Base-by-base conservation (phyloP, 768 basidiomycete genomes). In the Lentinula sp. region DNA sequence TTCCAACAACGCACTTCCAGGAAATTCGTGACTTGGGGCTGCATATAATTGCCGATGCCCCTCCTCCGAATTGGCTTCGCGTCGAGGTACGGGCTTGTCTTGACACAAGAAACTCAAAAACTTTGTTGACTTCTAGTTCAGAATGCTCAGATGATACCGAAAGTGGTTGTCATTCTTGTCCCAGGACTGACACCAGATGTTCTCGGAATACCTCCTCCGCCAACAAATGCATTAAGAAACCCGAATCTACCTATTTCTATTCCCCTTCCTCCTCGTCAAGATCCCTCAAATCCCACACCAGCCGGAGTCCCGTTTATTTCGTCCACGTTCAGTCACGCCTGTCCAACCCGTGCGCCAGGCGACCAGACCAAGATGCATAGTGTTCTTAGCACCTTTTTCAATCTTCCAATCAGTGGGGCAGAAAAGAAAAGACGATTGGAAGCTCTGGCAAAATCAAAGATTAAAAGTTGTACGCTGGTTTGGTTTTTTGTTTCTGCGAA, bases 341-440 rank as follows among this genome's bases (percentile, higher is more conserved):
- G 91, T 64, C 96, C 95, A 0, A 95, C 95, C 0, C 85, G 89
- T 18, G 95, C 95, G 0, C 95, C 95, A 0, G 97, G 96, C 0
- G 96, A 98, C 65, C 80, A 81, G 57, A 87, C 81, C 39, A 80
- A 86, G 46, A 88, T 98, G 86, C 89, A 94, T 67, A 91, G 89
- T 31, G 88, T 93, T 43, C 79, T 96, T 23, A 86, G 88, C 65
- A 74, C 86, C 0, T 92, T 98, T 68, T 89, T 98, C 72, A 87
- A 86, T 52, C 80, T 83, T 0, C 94, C 93, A 2, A 77, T 97
- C 9, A 90, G 85, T 4, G 81, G 82, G 0, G 86, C 89, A 59
- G 94, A 96, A 73, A 90, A 89, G 76, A 87, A 86, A 65, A 79
- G 81, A 66, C 78, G 91, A 71, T 79, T 73, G 51, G 70, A 70